phyloP scores from a whole-genome alignment of 2,329 filamentous ascomycete species.

The Colletotrichum sp. region DNA sequence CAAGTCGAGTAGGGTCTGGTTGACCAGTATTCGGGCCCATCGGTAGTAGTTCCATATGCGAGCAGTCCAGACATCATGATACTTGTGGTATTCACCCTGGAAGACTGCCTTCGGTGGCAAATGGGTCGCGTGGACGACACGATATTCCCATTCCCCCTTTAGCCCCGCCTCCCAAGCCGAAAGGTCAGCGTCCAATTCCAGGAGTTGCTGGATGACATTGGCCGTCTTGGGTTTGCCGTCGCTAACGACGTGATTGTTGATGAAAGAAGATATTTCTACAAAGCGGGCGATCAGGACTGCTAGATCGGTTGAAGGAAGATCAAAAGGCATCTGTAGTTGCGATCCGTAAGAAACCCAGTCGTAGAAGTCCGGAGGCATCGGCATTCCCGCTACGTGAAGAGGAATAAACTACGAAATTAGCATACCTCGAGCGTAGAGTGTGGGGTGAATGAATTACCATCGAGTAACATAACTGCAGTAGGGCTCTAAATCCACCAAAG shows the following conservation, averaged over 20 bases:
- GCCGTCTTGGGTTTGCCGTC: slow-evolving; percentile 42
- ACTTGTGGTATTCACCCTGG: slow-evolving; percentile 58
- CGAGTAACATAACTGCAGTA: slow-evolving; percentile 61
- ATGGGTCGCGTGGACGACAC: slow-evolving; percentile 33
- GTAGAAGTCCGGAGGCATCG: slow-evolving; percentile 45
- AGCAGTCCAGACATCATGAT: slow-evolving; percentile 57
- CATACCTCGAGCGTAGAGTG: not conserved
- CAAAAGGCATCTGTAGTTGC: slow-evolving; percentile 36
- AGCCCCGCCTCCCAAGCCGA: slow-evolving; percentile 41
- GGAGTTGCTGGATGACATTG: slow-evolving; percentile 40
- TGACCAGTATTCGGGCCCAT: slow-evolving; percentile 59
- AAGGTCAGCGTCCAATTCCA: slow-evolving; percentile 44
- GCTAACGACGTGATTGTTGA: slow-evolving; percentile 35
- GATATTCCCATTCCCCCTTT: slow-evolving; percentile 40
- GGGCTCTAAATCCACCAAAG: slow-evolving; percentile 52
- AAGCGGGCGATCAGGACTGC: slow-evolving; percentile 44
- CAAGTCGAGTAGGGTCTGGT: slow-evolving; percentile 52
- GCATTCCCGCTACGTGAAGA: slow-evolving; percentile 41
- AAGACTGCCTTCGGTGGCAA: slow-evolving; percentile 50
- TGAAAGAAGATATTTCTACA: slow-evolving; percentile 40
- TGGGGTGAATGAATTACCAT: slow-evolving; percentile 44
- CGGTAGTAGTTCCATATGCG: slow-evolving; percentile 65
- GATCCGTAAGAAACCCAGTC: slow-evolving; percentile 47
- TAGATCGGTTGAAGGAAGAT: slow-evolving; percentile 45
- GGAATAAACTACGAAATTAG: slow-evolving; percentile 46